phyloP scores from a whole-genome alignment of 306 rosid species.

The Quercus robur region DNA sequence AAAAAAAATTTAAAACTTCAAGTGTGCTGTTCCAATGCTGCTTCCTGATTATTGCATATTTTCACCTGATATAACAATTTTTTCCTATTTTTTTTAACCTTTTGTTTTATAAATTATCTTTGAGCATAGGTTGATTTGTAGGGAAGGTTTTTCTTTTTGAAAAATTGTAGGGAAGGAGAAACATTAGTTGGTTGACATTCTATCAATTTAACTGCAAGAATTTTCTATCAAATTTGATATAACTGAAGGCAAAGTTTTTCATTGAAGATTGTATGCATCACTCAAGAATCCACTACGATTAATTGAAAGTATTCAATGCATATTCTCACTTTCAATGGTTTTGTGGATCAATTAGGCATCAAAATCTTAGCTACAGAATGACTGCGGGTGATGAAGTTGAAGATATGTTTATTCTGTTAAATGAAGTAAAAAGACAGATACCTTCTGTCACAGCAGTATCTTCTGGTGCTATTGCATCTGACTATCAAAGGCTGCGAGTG shows the following conservation, averaged over 20 bases:
- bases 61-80: too few species aligned
- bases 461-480: constrained; percentile 99
- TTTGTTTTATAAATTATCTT: too few species aligned
- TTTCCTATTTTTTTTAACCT: too few species aligned
- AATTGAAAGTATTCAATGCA: constrained; percentile 4
- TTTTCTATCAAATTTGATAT: not conserved
- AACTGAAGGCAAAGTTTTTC: not conserved
- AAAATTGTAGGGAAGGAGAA: too few species aligned
- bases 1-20: too few species aligned
- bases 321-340: constrained; percentile 18
- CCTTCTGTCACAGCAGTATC: constrained; percentile 80
- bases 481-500: constrained; percentile 93
- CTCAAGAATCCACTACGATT: not conserved
- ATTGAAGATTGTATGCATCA: not conserved
- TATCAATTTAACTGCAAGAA: not conserved
- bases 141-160: too few species aligned
- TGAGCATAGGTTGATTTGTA: too few species aligned
- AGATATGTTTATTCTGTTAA: constrained; percentile 82
- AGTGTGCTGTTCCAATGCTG: too few species aligned
- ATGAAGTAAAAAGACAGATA: constrained; percentile 81
- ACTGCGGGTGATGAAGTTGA: constrained; percentile 97
- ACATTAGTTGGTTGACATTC: too few species aligned
- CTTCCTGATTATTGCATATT: too few species aligned
- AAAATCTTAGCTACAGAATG: constrained; percentile 74
- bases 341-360: constrained; percentile 50